Conservation (phyloP, 352 stramenopile genomes). For the Phytopythium litorale region DNA sequence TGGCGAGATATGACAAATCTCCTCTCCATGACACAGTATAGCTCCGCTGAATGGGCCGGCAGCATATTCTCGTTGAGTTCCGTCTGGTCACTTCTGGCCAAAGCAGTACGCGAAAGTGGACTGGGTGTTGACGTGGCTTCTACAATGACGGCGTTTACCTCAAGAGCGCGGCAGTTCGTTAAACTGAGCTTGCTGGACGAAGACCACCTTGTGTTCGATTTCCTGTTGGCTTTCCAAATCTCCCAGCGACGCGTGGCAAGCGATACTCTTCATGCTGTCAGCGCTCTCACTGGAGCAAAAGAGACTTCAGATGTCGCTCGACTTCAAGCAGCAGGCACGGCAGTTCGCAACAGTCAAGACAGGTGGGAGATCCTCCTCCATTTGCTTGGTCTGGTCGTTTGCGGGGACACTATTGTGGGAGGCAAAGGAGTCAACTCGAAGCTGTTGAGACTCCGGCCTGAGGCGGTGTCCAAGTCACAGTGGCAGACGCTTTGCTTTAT, state of each 20-base stretch:
- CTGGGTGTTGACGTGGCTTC: neutral
- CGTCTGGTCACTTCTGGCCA: conserved; percentile 37
- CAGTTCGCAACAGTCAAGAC: neutral
- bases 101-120: conserved; percentile 14
- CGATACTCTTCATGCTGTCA: neutral
- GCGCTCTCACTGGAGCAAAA: neutral
- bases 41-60: neutral
- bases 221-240: conserved; percentile 34
- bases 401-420: neutral
- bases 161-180: conserved; percentile 11
- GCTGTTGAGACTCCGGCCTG: conserved; percentile 21
- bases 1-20: conserved; percentile 28
- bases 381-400: neutral
- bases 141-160: conserved; percentile 9
- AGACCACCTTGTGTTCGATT: conserved; percentile 27
- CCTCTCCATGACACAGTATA: neutral
- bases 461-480: conserved; percentile 7
- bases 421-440: conserved; percentile 7
- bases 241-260: conserved; percentile 16
- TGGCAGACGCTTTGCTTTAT: conserved; percentile 32
- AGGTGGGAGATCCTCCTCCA: conserved; percentile 1
- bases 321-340: neutral
- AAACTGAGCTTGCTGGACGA: conserved; percentile 27
- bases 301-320: neutral
- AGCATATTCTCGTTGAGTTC: conserved; percentile 14